Evolutionary conservation across 176 grass and related monocot species (phyloP), one percentile per base, ranked within the genome.

Genomic region (Oropetium thomaeum): DNA sequence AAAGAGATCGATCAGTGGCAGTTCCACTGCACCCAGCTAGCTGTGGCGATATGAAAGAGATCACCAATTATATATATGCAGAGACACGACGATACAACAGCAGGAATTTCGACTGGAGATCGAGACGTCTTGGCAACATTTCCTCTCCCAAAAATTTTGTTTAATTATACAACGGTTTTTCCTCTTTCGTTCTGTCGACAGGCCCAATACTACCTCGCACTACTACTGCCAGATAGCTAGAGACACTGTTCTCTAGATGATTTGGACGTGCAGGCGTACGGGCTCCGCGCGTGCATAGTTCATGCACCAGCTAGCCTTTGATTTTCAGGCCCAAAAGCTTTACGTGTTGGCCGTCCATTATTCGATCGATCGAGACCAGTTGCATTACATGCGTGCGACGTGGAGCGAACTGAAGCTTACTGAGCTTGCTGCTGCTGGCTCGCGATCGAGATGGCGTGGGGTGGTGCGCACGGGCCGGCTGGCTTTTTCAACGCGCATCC

Each of bases 241-340:
- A n/a, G n/a, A n/a, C n/a, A n/a, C n/a, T n/a, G n/a, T n/a, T 57
- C 26, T 54, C 29, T 58, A 34, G 58, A 58, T 59, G 85, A 87
- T 82, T 51, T 72, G 66, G 85, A 87, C 73, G 58, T 76, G 78
- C 73, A 15, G 40, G 44, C 14, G 31, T 65, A 65, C 23, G 30
- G 16, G 39, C 58, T 38, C 71, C 51, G 29, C 38, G 80, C 38
- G n/a, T 47, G 28, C 62, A 58, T 35, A 38, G 80, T 75, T 54
- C 80, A 68, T 47, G 71, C 51, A 68, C 51, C 52, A 29, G n/a
- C 22, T 20, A 22, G 62, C 35, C n/a, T n/a, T 19, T 70, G 7
- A 22, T 8, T 22, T 17, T 3, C 25, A 27, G 17, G 4, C 6
- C 17, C 70, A 5, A 23, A 8, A 48, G 38, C 73, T 77, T 87